These are phyloP conservation scores for Talaromyces atroroseus DNA, from an alignment of 2,329 filamentous ascomycete genomes.

Conservation along the genomic window DNA sequence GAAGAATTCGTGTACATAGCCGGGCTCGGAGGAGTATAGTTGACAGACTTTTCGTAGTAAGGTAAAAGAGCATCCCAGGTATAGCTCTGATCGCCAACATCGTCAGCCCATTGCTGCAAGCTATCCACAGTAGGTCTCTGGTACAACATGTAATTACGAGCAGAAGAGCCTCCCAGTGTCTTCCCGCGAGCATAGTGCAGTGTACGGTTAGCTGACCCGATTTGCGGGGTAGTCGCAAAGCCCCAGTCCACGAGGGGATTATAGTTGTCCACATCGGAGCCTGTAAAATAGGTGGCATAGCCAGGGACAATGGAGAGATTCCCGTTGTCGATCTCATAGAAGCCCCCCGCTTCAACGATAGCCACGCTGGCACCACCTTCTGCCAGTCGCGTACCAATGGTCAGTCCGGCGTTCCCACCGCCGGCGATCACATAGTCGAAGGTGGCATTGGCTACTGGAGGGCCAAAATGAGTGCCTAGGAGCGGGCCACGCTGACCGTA, in stretches of 20 bases:
- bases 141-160: slow-evolving; percentile 22
- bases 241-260: slow-evolving; percentile 2
- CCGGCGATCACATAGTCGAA: slow-evolving; percentile 30
- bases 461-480: slow-evolving; percentile 13
- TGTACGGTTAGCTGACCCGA: background rate
- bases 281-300: background rate
- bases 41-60: slow-evolving; percentile 24
- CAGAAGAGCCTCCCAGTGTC: slow-evolving; percentile 5
- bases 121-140: slow-evolving; percentile 23
- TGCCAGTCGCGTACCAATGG: slow-evolving; percentile 23
- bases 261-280: background rate
- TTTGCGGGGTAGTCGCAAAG: background rate
- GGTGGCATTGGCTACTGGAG: slow-evolving; percentile 9
- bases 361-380: slow-evolving; percentile 20
- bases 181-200: background rate
- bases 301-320: slow-evolving; percentile 1
- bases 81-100: slow-evolving; percentile 31
- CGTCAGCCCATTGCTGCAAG: slow-evolving; percentile 32
- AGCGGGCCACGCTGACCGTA: slow-evolving; percentile 2
- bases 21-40: slow-evolving; percentile 24
- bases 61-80: slow-evolving; percentile 25
- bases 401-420: slow-evolving; percentile 29
- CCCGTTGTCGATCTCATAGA: slow-evolving; percentile 5
- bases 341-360: slow-evolving; percentile 27
- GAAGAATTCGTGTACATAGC: slow-evolving; percentile 19